A percentile compares a stretch with the other conserved stretches of the same genome.
These are phyloP conservation scores for Oryza coarctata DNA, from an alignment of 176 grass and related monocot species.

Conservation along the genomic window DNA sequence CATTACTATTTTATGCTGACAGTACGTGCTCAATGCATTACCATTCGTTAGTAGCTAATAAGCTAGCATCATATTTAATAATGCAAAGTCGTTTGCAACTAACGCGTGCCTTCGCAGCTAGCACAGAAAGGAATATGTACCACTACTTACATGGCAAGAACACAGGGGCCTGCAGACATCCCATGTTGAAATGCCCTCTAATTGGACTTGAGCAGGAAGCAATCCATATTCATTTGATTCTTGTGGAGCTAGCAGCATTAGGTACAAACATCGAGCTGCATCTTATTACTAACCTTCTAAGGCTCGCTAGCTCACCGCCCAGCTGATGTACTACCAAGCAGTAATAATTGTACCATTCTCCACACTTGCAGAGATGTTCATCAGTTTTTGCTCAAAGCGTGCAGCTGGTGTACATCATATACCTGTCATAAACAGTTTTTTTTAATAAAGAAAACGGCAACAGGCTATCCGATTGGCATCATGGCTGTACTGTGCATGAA, in stretches of 20 bases:
- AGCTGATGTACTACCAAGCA: background rate
- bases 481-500: background rate
- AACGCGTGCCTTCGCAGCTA: constrained; percentile 24
- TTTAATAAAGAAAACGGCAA: background rate
- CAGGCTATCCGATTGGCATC: background rate
- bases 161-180: background rate
- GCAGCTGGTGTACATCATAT: background rate
- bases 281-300: constrained; percentile 40
- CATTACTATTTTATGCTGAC: background rate
- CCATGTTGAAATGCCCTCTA: background rate
- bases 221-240: background rate
- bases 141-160: background rate
- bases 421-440: background rate
- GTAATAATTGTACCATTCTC: constrained; percentile 23
- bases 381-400: background rate
- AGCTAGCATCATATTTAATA: background rate
- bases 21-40: background rate
- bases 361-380: background rate
- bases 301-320: constrained; percentile 6
- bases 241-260: background rate
- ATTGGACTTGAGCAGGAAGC: constrained; percentile 23
- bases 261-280: background rate
- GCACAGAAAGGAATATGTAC: constrained; percentile 3
- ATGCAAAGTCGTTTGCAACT: background rate
- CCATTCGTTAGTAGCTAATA: background rate